Evolutionary conservation across 176 grass and related monocot genomes (phyloP).

Genomic region (Dactylis glomerata): DNA sequence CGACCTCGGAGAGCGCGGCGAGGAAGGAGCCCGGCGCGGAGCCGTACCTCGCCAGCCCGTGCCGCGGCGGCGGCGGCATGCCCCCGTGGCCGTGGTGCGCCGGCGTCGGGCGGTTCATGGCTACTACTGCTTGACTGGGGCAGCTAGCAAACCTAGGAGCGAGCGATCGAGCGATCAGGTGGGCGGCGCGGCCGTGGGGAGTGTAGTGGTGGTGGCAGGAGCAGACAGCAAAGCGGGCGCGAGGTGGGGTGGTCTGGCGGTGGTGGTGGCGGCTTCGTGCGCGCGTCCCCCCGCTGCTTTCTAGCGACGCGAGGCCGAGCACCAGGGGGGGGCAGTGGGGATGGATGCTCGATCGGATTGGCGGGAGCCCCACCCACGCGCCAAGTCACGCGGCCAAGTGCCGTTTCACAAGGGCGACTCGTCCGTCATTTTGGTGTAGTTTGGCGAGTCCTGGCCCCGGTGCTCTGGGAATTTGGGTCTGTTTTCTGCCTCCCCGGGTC

Average conservation of each 20-base stretch:
- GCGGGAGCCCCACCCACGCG: too few species aligned
- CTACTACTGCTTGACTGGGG: not conserved
- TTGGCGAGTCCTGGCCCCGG: too few species aligned
- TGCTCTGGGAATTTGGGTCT: too few species aligned
- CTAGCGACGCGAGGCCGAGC: not conserved
- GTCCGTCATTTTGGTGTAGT: too few species aligned
- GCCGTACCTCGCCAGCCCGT: slow-evolving; percentile 59
- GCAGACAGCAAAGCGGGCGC: not conserved
- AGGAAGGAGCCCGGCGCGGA: slow-evolving; percentile 79
- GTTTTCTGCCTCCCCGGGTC: too few species aligned
- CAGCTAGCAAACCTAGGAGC: too few species aligned
- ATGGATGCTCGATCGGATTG: not conserved
- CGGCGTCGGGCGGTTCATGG: slow-evolving; percentile 54
- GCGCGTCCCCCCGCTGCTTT: not conserved
- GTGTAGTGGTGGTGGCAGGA: not conserved
- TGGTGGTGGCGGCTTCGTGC: not conserved
- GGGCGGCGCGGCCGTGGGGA: not conserved
- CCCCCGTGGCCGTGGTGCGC: slow-evolving; percentile 7
- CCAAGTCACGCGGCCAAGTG: too few species aligned
- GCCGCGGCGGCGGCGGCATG: slow-evolving; percentile 27
- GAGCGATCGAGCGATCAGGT: not conserved
- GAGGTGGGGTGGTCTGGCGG: not conserved
- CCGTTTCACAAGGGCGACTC: not conserved
- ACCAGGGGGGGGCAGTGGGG: not conserved
- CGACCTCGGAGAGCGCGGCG: slow-evolving; percentile 49